These are phyloP conservation scores for Fomitiporia mediterranea DNA, from an alignment of 1,284 basidiomycete species.

Conservation along the genomic window DNA sequence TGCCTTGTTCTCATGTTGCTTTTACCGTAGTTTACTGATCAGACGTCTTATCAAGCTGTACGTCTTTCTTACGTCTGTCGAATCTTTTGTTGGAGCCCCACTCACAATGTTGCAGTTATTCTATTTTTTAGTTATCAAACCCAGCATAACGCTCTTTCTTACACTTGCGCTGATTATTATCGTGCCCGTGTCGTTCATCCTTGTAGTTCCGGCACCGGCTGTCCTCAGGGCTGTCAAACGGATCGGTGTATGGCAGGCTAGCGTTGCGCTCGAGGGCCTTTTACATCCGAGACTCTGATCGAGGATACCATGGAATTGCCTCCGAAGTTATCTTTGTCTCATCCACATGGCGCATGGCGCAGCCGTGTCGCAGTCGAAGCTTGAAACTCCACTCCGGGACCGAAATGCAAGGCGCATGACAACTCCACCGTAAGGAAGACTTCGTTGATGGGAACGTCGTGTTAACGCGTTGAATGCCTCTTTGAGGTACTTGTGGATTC, in stretches of 20 bases:
- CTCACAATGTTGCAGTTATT: no score
- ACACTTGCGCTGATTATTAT: constrained; percentile 49
- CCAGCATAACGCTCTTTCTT: constrained; percentile 67
- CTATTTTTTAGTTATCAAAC: constrained; percentile 81
- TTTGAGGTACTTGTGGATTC: no score
- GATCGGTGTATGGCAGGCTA: constrained; percentile 75
- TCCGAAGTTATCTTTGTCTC: no score
- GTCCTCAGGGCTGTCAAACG: constrained; percentile 57
- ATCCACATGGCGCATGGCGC: no score
- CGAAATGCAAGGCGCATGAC: not conserved
- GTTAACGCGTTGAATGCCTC: no score
- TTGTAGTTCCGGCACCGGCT: constrained; percentile 62
- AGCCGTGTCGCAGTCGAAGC: no score
- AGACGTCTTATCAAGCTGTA: constrained; percentile 67
- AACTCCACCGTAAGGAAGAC: not conserved
- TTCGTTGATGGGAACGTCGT: not conserved
- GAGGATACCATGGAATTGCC: not conserved
- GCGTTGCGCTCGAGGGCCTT: constrained; percentile 71
- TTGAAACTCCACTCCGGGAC: not conserved
- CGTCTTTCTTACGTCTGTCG: not conserved
- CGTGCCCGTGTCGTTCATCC: constrained; percentile 50
- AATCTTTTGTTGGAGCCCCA: not conserved
- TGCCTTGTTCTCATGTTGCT: constrained; percentile 9
- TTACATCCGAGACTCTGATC: constrained; percentile 18
- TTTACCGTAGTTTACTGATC: constrained; percentile 60